phyloP scores from a whole-genome alignment of 805 yeast genomes.

The Clavispora asparagi region DNA sequence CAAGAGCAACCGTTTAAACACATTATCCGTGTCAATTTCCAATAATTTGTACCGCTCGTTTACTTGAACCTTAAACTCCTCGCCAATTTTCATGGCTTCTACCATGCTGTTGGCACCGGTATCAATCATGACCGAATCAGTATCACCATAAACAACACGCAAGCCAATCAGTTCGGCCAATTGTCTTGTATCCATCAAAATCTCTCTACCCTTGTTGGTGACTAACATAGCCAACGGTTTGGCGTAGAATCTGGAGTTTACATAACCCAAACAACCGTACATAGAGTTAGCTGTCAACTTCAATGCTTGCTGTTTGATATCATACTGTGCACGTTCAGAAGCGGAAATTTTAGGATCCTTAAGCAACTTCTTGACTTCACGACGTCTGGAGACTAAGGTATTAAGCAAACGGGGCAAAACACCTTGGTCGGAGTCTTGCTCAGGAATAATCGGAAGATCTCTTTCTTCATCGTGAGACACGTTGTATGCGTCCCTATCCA shows the following conservation, averaged over 20 bases:
- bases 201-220: constrained; percentile 93
- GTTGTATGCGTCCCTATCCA: constrained; percentile 56
- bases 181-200: constrained; percentile 86
- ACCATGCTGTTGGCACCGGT: constrained; percentile 65
- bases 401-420: constrained; percentile 82
- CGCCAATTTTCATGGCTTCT: constrained; percentile 81
- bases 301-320: constrained; percentile 92
- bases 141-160: constrained; percentile 94
- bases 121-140: constrained; percentile 98
- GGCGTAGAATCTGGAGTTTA: constrained; percentile 89
- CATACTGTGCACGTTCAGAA: constrained; percentile 75
- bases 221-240: constrained; percentile 94
- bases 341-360: constrained; percentile 65
- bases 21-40: constrained; percentile 94
- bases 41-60: constrained; percentile 82
- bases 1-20: constrained; percentile 74
- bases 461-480: constrained; percentile 46
- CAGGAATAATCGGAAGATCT: constrained; percentile 65
- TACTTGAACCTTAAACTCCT: constrained; percentile 75
- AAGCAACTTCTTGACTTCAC: constrained; percentile 83
- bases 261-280: constrained; percentile 97
- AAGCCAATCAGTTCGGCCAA: constrained; percentile 81
- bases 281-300: constrained; percentile 98
- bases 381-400: constrained; percentile 82
- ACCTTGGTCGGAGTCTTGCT: constrained; percentile 56